phyloP scores from a whole-genome alignment of 768 basidiomycete genomes.

The Exidia glandulosa region DNA sequence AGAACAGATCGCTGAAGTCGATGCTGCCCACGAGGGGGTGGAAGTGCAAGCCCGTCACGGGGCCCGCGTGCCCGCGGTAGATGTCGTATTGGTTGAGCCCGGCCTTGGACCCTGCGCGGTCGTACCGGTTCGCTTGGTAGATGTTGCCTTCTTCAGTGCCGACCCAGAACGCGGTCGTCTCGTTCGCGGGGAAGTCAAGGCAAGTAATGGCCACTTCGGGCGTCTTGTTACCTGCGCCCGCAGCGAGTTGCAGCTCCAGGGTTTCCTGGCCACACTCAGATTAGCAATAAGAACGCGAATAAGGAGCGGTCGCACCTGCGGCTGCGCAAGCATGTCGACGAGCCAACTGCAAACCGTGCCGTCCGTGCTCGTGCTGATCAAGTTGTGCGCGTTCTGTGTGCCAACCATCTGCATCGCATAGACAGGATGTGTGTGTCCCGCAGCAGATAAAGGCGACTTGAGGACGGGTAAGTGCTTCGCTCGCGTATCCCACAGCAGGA shows the following conservation, averaged over 20 bases:
- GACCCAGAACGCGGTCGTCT: constrained; percentile 94
- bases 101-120: constrained; percentile 93
- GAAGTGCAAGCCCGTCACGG: constrained; percentile 90
- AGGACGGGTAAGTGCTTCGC: constrained; percentile 92
- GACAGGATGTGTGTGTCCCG: constrained; percentile 96
- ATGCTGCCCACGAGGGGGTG: constrained; percentile 86
- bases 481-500: constrained; percentile 95
- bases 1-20: constrained; percentile 91
- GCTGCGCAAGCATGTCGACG: constrained; percentile 97
- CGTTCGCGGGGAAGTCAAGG: constrained; percentile 90
- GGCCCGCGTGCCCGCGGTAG: constrained; percentile 87
- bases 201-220: constrained; percentile 92
- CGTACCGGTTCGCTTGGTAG: constrained; percentile 93
- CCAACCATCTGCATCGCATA: constrained; percentile 99
- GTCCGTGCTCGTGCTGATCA: constrained; percentile 95
- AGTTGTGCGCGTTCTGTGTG: constrained; percentile 95
- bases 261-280: constrained; percentile 56
- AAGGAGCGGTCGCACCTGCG: constrained; percentile 53
- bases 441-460: constrained; percentile 91
- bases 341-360: constrained; percentile 97
- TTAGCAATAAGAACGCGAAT: not conserved
- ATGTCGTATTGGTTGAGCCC: constrained; percentile 89
- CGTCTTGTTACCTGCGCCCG: constrained; percentile 74
- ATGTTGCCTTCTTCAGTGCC: constrained; percentile 98
- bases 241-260: constrained; percentile 75